A percentile compares a stretch with the other conserved stretches of the same genome.
phyloP scores from a whole-genome alignment of 805 yeast species.

The Metschnikowia rubicola region DNA sequence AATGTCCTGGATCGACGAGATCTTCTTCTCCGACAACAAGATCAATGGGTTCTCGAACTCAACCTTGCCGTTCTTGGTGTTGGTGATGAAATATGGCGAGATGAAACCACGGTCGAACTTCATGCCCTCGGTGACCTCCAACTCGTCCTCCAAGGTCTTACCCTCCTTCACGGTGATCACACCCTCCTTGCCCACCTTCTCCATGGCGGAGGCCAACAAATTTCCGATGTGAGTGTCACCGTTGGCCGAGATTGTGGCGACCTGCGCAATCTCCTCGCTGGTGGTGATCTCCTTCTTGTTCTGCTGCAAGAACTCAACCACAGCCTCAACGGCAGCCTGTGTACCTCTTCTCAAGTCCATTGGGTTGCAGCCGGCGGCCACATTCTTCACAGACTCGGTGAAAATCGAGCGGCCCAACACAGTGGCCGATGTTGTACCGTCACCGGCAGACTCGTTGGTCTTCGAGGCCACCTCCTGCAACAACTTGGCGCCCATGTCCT shows the following conservation, averaged over 20 bases:
- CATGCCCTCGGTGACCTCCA: constrained; percentile 97
- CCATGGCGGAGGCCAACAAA: constrained; percentile 93
- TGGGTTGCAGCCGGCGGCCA: constrained; percentile 98
- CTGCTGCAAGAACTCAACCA: constrained; percentile 74
- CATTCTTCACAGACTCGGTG: constrained; percentile 92
- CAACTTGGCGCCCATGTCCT: constrained; percentile 93
- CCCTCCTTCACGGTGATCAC: constrained; percentile 98
- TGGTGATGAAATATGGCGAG: constrained; percentile 94
- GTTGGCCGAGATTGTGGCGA: constrained; percentile 95
- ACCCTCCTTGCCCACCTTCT: constrained; percentile 98
- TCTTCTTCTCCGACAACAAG: constrained; percentile 87
- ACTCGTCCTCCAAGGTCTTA: constrained; percentile 91
- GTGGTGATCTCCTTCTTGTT: constrained; percentile 93
- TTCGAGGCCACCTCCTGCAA: constrained; percentile 95
- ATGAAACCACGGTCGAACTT: constrained; percentile 96
- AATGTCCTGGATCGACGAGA: constrained; percentile 84
- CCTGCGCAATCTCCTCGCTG: constrained; percentile 93
- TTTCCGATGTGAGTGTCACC: constrained; percentile 92
- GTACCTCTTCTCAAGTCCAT: constrained; percentile 97
- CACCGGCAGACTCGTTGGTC: constrained; percentile 98
- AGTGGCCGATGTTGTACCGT: constrained; percentile 97
- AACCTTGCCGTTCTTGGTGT: constrained; percentile 87
- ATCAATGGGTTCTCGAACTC: constrained; percentile 93
- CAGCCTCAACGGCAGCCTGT: constrained; percentile 94
- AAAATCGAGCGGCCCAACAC: constrained; percentile 93